These are phyloP conservation scores for Leptographium galeiforme DNA, from an alignment of 2,329 filamentous ascomycete species.

Conservation along the genomic window DNA sequence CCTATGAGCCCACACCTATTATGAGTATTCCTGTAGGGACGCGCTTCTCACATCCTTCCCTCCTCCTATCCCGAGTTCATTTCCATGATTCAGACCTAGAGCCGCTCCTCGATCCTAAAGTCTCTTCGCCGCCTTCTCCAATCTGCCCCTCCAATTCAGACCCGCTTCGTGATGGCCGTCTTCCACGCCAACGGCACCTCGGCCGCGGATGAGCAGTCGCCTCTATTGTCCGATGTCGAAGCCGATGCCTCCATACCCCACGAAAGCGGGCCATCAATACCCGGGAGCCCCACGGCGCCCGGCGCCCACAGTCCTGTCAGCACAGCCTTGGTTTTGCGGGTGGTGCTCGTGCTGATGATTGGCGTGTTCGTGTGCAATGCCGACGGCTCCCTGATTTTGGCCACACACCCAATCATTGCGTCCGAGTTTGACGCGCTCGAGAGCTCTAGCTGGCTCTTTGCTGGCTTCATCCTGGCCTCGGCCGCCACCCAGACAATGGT, in stretches of 20 bases:
- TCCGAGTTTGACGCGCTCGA: constrained; percentile 45
- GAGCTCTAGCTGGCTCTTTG: constrained; percentile 45
- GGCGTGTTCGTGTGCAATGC: constrained; percentile 54
- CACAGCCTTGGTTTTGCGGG: background rate
- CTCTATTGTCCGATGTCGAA: constrained; percentile 7
- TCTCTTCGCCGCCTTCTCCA: background rate
- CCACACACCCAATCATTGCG: constrained; percentile 48
- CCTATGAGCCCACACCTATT: no score
- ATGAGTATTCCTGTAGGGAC: no score
- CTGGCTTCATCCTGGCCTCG: constrained; percentile 34
- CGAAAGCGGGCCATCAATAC: background rate
- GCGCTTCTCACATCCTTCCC: no score
- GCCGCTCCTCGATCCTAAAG: no score
- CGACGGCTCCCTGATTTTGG: constrained; percentile 51
- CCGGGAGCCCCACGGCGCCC: background rate
- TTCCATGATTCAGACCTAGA: no score
- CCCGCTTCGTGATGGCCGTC: background rate
- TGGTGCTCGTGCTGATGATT: constrained; percentile 9
- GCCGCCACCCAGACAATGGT: constrained; percentile 40
- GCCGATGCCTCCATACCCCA: background rate
- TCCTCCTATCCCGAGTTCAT: no score
- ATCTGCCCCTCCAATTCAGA: background rate
- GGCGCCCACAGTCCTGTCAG: background rate
- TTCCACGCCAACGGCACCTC: background rate
- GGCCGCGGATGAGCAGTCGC: constrained; percentile 3